phyloP scores from a whole-genome alignment of 192 early-diverging fungal genomes.

The Phlyctochytrium planicorne region DNA sequence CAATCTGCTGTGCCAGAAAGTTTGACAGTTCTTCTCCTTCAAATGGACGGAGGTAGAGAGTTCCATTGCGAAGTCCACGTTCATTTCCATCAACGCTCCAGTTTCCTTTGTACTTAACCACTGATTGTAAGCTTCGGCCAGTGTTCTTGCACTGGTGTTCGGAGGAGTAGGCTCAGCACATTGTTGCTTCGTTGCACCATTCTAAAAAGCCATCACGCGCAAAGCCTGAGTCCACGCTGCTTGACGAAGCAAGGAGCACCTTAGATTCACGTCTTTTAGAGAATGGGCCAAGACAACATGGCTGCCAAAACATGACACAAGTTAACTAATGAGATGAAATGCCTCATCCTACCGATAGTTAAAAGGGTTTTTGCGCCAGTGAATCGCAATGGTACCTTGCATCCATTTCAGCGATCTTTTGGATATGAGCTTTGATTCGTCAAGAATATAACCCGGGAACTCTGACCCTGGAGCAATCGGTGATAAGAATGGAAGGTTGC shows the following conservation, averaged over 20 bases:
- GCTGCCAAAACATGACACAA: no score
- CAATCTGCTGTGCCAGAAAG: slow-evolving; percentile 58
- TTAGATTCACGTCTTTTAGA: no score
- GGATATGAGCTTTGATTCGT: slow-evolving; percentile 75
- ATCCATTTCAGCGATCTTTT: slow-evolving; percentile 96
- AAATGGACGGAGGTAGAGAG: slow-evolving; percentile 62
- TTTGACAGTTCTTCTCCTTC: slow-evolving; percentile 82
- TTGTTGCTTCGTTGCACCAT: slow-evolving; percentile 46
- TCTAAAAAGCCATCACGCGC: slow-evolving; percentile 75
- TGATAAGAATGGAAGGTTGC: slow-evolving; percentile 93
- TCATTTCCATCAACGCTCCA: no score
- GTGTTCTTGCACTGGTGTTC: no score
- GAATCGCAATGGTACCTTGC: slow-evolving; percentile 75
- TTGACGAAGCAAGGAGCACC: slow-evolving; percentile 79
- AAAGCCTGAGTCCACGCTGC: slow-evolving; percentile 81
- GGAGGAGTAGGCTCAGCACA: no score
- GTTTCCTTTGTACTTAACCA: no score
- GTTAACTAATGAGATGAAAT: neutral
- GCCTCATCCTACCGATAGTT: slow-evolving; percentile 69
- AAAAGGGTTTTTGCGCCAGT: slow-evolving; percentile 78
- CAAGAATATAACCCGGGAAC: slow-evolving; percentile 72
- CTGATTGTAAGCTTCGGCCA: no score
- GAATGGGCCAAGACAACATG: no score
- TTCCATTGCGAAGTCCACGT: no score
- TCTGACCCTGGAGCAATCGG: slow-evolving; percentile 76